These are phyloP conservation scores for Fragaria ananassa DNA, from an alignment of 306 rosid species.

Conservation along the genomic window DNA sequence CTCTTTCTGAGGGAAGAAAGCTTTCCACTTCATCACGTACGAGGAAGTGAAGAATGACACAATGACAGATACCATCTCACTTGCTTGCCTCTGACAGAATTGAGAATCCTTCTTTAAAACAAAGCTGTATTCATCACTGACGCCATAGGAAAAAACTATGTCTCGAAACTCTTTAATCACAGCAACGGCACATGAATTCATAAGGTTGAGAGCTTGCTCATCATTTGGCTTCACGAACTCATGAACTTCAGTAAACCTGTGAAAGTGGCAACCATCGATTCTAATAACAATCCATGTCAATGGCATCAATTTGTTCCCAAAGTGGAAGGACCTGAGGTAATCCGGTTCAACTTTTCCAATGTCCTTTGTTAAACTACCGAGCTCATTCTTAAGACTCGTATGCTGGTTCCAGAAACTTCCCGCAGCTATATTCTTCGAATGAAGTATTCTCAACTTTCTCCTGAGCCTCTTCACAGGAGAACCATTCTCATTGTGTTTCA, in stretches of 20 bases:
- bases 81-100: conserved; percentile 49
- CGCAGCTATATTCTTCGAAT: conserved; percentile 56
- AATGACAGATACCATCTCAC: conserved; percentile 49
- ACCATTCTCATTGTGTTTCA: conserved; percentile 59
- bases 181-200: conserved; percentile 75
- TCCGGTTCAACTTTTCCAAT: conserved; percentile 67
- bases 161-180: conserved; percentile 64
- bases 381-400: conserved; percentile 53
- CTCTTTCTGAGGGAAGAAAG: conserved; percentile 49
- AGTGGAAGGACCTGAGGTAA: conserved; percentile 66
- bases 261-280: conserved; percentile 88
- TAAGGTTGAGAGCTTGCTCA: conserved; percentile 70
- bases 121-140: conserved; percentile 82
- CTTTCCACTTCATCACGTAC: conserved; percentile 61
- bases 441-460: conserved; percentile 47
- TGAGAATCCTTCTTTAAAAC: conserved; percentile 57
- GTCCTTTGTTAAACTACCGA: conserved; percentile 56
- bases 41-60: conserved; percentile 73
- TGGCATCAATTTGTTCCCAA: conserved; percentile 58
- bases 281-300: conserved; percentile 70
- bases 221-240: conserved; percentile 90
- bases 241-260: conserved; percentile 65
- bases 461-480: conserved; percentile 58
- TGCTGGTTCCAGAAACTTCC: conserved; percentile 59
- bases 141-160: conserved; percentile 69